Evolutionary conservation across 495 filamentous ascomycete genomes (phyloP).

Genomic region (Penicillium desertorum): DNA sequence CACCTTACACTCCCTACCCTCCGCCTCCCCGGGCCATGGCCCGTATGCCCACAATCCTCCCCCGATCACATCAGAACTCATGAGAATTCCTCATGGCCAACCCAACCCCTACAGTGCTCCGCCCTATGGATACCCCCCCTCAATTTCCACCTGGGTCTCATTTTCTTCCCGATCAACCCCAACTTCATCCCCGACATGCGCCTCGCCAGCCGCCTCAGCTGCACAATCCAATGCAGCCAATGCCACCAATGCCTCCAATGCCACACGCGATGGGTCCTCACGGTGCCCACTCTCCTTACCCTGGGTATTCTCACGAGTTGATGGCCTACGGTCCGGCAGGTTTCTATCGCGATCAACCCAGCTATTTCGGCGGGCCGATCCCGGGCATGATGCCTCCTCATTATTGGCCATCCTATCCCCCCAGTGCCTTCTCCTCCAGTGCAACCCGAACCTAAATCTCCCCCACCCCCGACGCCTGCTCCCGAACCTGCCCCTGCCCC

Average conservation of each 20-base stretch:
- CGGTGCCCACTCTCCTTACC: constrained; percentile 34
- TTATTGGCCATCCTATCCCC: constrained; percentile 38
- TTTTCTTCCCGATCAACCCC: constrained; percentile 39
- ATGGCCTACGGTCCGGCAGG: constrained; percentile 46
- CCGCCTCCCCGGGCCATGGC: constrained; percentile 18
- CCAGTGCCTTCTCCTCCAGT: constrained; percentile 36
- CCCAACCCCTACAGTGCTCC: constrained; percentile 35
- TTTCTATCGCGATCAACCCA: constrained; percentile 49
- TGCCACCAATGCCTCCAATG: constrained; percentile 23
- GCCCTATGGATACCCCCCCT: constrained; percentile 22
- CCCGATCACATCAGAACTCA: constrained; percentile 40
- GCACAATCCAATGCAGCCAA: constrained; percentile 30
- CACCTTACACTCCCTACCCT: constrained; percentile 34
- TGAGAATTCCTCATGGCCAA: constrained; percentile 42
- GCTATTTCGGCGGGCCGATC: constrained; percentile 34
- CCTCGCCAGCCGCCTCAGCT: constrained; percentile 27
- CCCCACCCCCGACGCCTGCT: constrained; percentile 22
- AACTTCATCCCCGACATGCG: constrained; percentile 30
- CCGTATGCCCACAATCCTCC: constrained; percentile 32
- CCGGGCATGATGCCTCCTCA: constrained; percentile 40
- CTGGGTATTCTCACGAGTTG: constrained; percentile 48
- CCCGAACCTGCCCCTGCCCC: constrained; percentile 15
- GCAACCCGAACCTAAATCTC: constrained; percentile 28
- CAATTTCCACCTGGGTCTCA: constrained; percentile 38
- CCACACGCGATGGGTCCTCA: constrained; percentile 33